Percentiles rank a stretch among this genome's conserved stretches.
phyloP scores from a whole-genome alignment of 2,329 filamentous ascomycete genomes.

The Curvularia sp. region DNA sequence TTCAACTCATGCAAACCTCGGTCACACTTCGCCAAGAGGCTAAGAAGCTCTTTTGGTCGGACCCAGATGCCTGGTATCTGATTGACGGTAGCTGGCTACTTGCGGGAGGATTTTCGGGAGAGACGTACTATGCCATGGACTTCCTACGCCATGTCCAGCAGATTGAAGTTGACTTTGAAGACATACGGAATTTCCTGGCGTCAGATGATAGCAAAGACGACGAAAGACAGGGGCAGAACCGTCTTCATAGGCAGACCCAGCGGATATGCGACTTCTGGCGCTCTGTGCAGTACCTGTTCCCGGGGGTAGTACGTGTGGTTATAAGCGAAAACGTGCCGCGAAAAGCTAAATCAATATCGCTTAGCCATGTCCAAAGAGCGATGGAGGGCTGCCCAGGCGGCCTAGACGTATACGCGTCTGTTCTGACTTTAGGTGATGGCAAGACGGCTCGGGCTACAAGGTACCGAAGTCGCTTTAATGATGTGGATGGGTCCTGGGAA shows the following conservation, averaged over 20 bases:
- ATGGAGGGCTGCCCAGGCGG: neutral
- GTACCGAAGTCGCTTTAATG: neutral
- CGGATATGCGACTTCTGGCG: neutral
- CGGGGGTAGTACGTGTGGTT: neutral
- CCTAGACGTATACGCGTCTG: neutral
- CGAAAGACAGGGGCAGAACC: too few species aligned
- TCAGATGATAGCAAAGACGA: neutral
- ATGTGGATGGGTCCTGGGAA: neutral
- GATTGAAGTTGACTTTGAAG: neutral
- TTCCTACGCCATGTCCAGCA: neutral
- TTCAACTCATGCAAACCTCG: slow-evolving; percentile 27
- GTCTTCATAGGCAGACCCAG: neutral
- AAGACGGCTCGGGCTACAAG: neutral
- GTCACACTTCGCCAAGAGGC: slow-evolving; percentile 9
- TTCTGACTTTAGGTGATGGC: neutral
- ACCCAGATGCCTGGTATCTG: neutral
- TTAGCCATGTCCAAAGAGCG: neutral
- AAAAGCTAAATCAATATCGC: neutral
- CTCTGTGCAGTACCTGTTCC: neutral
- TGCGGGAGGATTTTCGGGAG: neutral
- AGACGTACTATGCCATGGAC: neutral
- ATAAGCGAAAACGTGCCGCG: neutral
- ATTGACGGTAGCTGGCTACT: neutral
- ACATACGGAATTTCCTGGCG: neutral
- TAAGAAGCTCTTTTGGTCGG: neutral